Conservation (phyloP, 2,329 filamentous ascomycete species). For the Lasiodiplodia hormozganensis region DNA sequence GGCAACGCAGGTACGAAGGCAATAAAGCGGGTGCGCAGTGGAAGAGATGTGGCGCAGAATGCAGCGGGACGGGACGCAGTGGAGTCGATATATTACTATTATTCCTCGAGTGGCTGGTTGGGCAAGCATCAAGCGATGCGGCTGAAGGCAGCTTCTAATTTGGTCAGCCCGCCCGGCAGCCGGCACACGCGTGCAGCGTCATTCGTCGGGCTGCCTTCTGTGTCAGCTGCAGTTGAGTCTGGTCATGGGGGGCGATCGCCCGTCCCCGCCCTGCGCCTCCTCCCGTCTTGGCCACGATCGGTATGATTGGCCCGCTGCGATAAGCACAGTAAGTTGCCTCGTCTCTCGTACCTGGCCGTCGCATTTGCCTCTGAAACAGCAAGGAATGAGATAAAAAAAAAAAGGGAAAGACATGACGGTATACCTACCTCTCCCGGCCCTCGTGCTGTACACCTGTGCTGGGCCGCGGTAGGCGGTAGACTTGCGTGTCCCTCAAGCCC, state of each 20-base stretch:
- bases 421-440: neutral
- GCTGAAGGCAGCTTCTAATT: neutral
- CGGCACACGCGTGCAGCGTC: neutral
- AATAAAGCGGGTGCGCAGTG: no score
- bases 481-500: slow-evolving; percentile 45
- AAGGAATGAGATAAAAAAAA: neutral
- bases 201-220: no score
- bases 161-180: neutral
- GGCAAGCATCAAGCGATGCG: neutral
- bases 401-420: neutral
- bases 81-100: slow-evolving; percentile 3
- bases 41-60: neutral
- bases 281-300: neutral
- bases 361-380: slow-evolving; percentile 3
- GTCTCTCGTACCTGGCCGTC: neutral
- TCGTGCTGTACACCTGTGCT: neutral
- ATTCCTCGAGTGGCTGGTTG: neutral
- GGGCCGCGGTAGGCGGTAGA: slow-evolving; percentile 43
- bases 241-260: slow-evolving; percentile 6
- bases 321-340: neutral
- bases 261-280: neutral
- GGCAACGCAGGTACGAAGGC: neutral
- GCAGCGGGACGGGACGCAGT: slow-evolving; percentile 6
- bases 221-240: slow-evolving; percentile 9
- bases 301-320: neutral